These are phyloP conservation scores for Trichoderma endophyticum DNA, from an alignment of 2,329 filamentous ascomycete genomes.

Conservation along the genomic window DNA sequence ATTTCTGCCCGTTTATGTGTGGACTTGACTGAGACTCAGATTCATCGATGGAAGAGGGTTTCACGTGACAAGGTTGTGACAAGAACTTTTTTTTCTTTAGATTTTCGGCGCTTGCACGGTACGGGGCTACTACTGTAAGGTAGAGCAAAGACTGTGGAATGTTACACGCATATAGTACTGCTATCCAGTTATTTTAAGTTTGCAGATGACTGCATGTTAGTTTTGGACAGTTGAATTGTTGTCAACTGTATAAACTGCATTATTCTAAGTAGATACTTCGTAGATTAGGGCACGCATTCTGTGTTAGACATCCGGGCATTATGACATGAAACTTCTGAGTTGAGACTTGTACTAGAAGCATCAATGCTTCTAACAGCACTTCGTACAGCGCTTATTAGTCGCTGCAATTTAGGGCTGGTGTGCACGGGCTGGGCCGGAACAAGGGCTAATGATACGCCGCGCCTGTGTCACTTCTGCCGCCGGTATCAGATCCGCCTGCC, in stretches of 20 bases:
- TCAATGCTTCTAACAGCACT: neutral
- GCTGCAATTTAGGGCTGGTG: neutral
- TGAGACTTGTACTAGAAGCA: neutral
- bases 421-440: neutral
- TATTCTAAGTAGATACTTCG: neutral
- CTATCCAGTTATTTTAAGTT: neutral
- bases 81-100: constrained; percentile 14
- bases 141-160: neutral
- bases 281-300: neutral
- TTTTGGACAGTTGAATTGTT: neutral
- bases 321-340: neutral
- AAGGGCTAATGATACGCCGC: neutral
- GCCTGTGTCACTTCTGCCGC: neutral
- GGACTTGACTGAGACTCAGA: neutral
- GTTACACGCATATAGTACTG: neutral
- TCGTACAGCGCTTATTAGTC: neutral
- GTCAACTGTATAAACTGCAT: neutral
- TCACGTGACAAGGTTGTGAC: constrained; percentile 14
- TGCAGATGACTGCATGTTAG: neutral
- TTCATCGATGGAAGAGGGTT: constrained; percentile 7
- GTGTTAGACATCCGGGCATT: neutral
- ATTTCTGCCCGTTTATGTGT: constrained; percentile 4
- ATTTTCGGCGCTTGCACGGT: neutral
- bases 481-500: neutral
- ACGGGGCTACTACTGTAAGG: constrained; percentile 2